Evolutionary conservation across 176 grass and related monocot genomes (phyloP).

Genomic region (Cenchrus americanus): DNA sequence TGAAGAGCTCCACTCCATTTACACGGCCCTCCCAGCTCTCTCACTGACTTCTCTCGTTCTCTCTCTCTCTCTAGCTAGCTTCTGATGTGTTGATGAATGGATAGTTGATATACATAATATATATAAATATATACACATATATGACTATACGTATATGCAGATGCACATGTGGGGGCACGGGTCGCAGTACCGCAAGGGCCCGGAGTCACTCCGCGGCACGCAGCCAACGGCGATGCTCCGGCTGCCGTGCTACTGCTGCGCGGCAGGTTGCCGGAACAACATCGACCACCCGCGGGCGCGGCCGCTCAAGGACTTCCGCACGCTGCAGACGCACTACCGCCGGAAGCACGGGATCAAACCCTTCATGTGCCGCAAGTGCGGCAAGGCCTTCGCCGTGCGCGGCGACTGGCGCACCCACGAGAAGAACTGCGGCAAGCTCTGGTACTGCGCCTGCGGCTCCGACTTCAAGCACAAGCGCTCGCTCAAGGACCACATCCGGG

Average conservation of each 20-base stretch:
- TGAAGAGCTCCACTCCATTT: conserved; percentile 49
- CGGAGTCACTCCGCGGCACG: conserved; percentile 73
- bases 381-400: conserved; percentile 91
- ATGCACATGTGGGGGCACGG: conserved; percentile 97
- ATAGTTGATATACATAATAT: no score
- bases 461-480: conserved; percentile 97
- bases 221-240: conserved; percentile 90
- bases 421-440: conserved; percentile 98
- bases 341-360: conserved; percentile 94
- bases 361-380: conserved; percentile 97
- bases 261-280: conserved; percentile 82
- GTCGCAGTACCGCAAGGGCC: conserved; percentile 83
- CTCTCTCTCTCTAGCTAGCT: not conserved
- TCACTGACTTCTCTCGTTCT: not conserved
- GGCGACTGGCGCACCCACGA: conserved; percentile 95
- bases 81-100: no score
- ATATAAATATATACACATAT: no score
- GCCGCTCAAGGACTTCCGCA: conserved; percentile 86
- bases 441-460: conserved; percentile 89
- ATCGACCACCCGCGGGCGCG: conserved; percentile 81
- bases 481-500: conserved; percentile 82
- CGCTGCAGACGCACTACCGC: conserved; percentile 91
- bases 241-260: conserved; percentile 91
- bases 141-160: conserved; percentile 28
- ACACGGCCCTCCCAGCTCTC: conserved; percentile 18